Evolutionary conservation across 2,329 filamentous ascomycete species (phyloP), one percentile per base, ranked within the genome.

Genomic region (Tolypocladium sp.): DNA sequence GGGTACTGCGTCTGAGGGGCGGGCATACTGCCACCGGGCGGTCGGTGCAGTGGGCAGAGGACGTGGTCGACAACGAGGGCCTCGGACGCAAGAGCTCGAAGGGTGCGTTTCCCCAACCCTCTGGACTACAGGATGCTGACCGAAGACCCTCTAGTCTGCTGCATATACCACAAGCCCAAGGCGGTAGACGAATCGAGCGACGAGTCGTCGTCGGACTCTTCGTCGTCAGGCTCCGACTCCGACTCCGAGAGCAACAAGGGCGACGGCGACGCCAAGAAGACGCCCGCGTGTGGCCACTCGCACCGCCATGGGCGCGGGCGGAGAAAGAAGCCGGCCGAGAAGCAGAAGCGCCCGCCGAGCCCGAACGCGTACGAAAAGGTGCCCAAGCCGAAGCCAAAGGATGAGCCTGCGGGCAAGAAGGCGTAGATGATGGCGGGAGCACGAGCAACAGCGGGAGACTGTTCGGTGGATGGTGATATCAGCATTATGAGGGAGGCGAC

Each of bases 61-160:
- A 91, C 68, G 92, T 97, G 8, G 81, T 99, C 3, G 92, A 99
- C 75, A 99, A 99, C 69, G 94, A 99, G 74, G 91, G 91, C 4
- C 82, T 97, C 73, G 92, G 92, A 9, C 90, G 90, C 74, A 99
- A 97, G 77, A 93, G 86, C 64, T 96, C 91, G 22, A 99, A 99
- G 84, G 90, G 91, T 93, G 40, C 73, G 67, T 22, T 60, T 22
- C 40, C 37, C 2, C 20, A 20, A 10, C 4, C 40, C 35, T 56
- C 55, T 33, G 17, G 10, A 56, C 33, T 25, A 17, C 25, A 15
- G 49, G 9, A 13, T 53, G 49, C 49, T 53, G 20, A 53, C 15
- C 9, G 10, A 20, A 30, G 10, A 15, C 20, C 1, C 10, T 5
- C 33, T 35, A 96, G 94, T 97, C n/a, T 99, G 94, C 82, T 99